These are phyloP conservation scores for Rhodotorula diobovata DNA, from an alignment of 768 basidiomycete genomes.

Conservation along the genomic window DNA sequence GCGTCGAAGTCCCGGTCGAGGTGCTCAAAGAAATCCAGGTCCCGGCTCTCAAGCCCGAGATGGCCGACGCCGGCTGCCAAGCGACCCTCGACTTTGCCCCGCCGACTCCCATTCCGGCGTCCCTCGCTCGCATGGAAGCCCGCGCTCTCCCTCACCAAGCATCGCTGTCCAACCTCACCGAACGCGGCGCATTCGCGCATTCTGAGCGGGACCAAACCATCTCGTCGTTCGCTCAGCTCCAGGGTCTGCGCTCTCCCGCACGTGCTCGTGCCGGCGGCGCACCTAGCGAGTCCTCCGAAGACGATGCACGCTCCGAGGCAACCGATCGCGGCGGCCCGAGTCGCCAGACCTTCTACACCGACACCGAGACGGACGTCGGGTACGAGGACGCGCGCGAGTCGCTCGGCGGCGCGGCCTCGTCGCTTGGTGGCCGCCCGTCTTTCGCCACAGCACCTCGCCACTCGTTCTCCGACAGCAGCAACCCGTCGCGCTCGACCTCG, in stretches of 20 bases:
- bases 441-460: conserved; percentile 6
- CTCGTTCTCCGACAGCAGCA: conserved; percentile 20
- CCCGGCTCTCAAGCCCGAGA: not conserved
- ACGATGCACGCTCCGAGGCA: conserved; percentile 7
- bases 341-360: conserved; percentile 16
- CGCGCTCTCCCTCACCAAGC: conserved; percentile 30
- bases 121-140: conserved; percentile 23
- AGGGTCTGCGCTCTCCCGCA: conserved; percentile 1
- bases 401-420: conserved; percentile 31
- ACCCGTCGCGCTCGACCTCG: conserved; percentile 26
- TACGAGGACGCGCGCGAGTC: conserved; percentile 44
- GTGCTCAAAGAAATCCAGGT: conserved; percentile 20
- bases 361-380: conserved; percentile 41
- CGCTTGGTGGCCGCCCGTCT: conserved; percentile 9
- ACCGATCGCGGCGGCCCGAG: conserved; percentile 4
- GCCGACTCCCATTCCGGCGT: not conserved
- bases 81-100: not conserved
- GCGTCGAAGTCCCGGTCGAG: not conserved
- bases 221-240: conserved; percentile 20
- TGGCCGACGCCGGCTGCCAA: conserved; percentile 20
- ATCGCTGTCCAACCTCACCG: conserved; percentile 24
- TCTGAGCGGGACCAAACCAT: conserved; percentile 21
- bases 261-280: not conserved
- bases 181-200: not conserved
- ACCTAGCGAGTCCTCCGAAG: not conserved